Percentiles rank a stretch among this genome's conserved stretches.
phyloP scores from a whole-genome alignment of 257 asterid species.

The Cordia subcordata region DNA sequence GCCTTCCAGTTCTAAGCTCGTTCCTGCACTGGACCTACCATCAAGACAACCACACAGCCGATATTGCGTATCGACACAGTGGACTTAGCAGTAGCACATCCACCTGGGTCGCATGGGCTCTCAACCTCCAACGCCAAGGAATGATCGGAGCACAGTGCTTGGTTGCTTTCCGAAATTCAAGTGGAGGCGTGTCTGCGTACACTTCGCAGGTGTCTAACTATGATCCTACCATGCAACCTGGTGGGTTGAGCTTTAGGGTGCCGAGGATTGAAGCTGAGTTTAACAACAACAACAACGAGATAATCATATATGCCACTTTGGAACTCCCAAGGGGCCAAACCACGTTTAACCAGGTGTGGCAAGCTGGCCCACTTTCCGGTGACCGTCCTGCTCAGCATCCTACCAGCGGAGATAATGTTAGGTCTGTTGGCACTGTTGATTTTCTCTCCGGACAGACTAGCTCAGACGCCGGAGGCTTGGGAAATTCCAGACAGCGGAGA shows the following conservation, averaged over 20 bases:
- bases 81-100: slow-evolving; percentile 17
- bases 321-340: slow-evolving; percentile 47
- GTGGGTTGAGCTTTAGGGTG: slow-evolving; percentile 51
- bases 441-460: slow-evolving; percentile 41
- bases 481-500: slow-evolving; percentile 25
- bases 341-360: slow-evolving; percentile 68
- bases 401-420: slow-evolving; percentile 8
- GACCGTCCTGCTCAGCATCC: slow-evolving; percentile 17
- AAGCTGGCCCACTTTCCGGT: slow-evolving; percentile 44
- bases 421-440: slow-evolving; percentile 42
- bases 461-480: slow-evolving; percentile 13
- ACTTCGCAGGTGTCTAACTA: slow-evolving; percentile 41
- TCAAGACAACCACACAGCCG: slow-evolving; percentile 36
- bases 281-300: slow-evolving; percentile 15
- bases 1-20: slow-evolving; percentile 48
- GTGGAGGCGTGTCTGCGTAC: slow-evolving; percentile 27
- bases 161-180: slow-evolving; percentile 47
- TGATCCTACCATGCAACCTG: slow-evolving; percentile 7
- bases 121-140: slow-evolving; percentile 30
- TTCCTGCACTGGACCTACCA: slow-evolving; percentile 69
- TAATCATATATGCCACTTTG: slow-evolving; percentile 58
- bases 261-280: slow-evolving; percentile 37
- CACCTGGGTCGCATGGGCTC: slow-evolving; percentile 65
- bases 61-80: slow-evolving; percentile 61
- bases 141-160: slow-evolving; percentile 61